These are phyloP conservation scores for Russula foetens DNA, from an alignment of 768 basidiomycete genomes.

Conservation along the genomic window DNA sequence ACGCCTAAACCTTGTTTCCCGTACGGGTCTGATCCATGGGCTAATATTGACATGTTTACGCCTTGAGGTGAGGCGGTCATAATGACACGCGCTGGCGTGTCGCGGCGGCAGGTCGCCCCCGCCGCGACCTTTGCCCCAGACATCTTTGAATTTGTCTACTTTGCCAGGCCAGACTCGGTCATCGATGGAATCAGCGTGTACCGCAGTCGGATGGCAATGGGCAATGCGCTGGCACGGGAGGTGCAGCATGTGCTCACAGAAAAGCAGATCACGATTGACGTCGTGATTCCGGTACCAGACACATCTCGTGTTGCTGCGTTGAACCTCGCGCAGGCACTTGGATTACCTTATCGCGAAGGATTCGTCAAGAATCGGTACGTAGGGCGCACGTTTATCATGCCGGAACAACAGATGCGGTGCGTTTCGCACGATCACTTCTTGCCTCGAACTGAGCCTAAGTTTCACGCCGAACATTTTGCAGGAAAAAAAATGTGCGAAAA, in stretches of 20 bases:
- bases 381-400: slow-evolving; percentile 99
- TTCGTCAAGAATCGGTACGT: slow-evolving; percentile 99
- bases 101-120: slow-evolving; percentile 63
- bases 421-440: background rate
- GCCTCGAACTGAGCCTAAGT: background rate
- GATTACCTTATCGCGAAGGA: slow-evolving; percentile 92
- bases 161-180: slow-evolving; percentile 96
- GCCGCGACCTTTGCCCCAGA: slow-evolving; percentile 85
- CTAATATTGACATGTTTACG: background rate
- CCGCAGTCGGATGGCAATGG: slow-evolving; percentile 98
- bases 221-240: slow-evolving; percentile 86
- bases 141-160: slow-evolving; percentile 98
- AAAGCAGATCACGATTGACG: slow-evolving; percentile 71
- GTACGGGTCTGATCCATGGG: background rate
- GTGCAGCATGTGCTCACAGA: slow-evolving; percentile 65
- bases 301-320: slow-evolving; percentile 94
- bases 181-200: slow-evolving; percentile 97
- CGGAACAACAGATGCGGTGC: slow-evolving; percentile 91
- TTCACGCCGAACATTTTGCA: slow-evolving; percentile 24
- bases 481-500: slow-evolving; percentile 87
- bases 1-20: slow-evolving; percentile 20
- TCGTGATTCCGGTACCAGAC: slow-evolving; percentile 97
- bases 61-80: slow-evolving; percentile 85
- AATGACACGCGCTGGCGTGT: slow-evolving; percentile 75
- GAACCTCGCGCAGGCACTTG: slow-evolving; percentile 85